A percentile compares a stretch with the other conserved stretches of the same genome.
Evolutionary conservation across 306 rosid genomes (phyloP).

Genomic region (Ormosia emarginata): DNA sequence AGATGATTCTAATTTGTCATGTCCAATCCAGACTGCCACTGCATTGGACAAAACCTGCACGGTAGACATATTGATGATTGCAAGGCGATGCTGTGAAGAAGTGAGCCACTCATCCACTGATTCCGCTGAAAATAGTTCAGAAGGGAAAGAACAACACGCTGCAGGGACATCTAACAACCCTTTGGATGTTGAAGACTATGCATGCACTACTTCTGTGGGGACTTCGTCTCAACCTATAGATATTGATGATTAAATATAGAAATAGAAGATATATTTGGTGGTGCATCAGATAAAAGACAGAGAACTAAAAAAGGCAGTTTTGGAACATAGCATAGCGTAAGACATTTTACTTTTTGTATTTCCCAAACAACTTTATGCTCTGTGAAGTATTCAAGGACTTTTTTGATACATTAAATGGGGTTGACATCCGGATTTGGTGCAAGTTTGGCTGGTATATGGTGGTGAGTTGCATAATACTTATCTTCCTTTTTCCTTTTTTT

Average conservation of each 20-base stretch:
- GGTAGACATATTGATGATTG: neutral
- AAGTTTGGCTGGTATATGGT: too few relatives aligned
- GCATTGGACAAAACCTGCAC: neutral
- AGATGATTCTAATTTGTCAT: neutral
- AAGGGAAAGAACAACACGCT: neutral
- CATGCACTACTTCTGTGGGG: neutral
- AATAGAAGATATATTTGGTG: too few relatives aligned
- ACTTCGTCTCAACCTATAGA: neutral
- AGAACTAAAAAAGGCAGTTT: neutral
- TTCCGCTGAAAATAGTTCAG: neutral
- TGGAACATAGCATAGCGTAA: neutral
- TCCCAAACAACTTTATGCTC: neutral
- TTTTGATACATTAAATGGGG: too few relatives aligned
- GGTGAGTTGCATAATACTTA: too few relatives aligned
- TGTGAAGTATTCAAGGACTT: neutral
- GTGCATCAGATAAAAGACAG: too few relatives aligned
- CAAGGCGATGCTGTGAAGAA: neutral
- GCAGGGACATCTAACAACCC: neutral
- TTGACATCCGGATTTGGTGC: too few relatives aligned
- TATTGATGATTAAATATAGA: neutral
- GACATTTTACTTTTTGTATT: neutral
- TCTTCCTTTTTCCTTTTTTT: too few relatives aligned
- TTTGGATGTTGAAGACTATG: neutral
- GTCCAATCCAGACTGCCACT: neutral
- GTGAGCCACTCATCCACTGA: neutral